A percentile compares a stretch with the other conserved stretches of the same genome.
Conservation (phyloP, 2,329 filamentous ascomycete species). For the Neonectria magnoliae region DNA sequence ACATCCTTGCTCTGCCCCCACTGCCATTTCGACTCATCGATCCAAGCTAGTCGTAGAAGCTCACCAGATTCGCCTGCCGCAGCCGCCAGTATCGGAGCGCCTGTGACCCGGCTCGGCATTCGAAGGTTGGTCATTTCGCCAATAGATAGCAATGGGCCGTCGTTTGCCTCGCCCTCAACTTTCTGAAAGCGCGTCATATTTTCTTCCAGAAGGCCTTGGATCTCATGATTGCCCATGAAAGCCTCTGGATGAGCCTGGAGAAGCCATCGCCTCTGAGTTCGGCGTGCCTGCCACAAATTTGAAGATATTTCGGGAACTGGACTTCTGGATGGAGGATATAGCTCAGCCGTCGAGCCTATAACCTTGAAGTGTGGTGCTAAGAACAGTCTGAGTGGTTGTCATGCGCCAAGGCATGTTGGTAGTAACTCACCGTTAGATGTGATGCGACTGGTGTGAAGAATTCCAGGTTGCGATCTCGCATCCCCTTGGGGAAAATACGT, state of each 20-base stretch:
- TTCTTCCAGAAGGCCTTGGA: slow-evolving; percentile 48
- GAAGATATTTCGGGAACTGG: slow-evolving; percentile 37
- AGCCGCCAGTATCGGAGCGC: slow-evolving; percentile 55
- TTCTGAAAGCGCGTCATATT: slow-evolving; percentile 47
- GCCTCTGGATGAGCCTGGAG: slow-evolving; percentile 62
- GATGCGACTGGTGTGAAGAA: slow-evolving; percentile 45
- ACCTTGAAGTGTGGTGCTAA: slow-evolving; percentile 47
- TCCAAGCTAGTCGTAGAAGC: slow-evolving; percentile 63
- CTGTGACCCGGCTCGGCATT: slow-evolving; percentile 35
- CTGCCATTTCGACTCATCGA: slow-evolving; percentile 62
- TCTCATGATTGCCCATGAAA: slow-evolving; percentile 50
- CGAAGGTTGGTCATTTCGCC: slow-evolving; percentile 62
- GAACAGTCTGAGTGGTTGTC: slow-evolving; percentile 7
- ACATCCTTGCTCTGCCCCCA: slow-evolving; percentile 61
- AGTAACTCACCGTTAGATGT: slow-evolving; percentile 41
- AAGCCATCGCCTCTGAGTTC: slow-evolving; percentile 60
- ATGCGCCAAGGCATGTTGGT: slow-evolving; percentile 10
- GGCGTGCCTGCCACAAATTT: slow-evolving; percentile 44
- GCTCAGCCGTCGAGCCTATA: slow-evolving; percentile 46
- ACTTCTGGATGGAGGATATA: slow-evolving; percentile 48
- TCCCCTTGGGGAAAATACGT: slow-evolving; percentile 44
- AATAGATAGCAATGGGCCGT: slow-evolving; percentile 59
- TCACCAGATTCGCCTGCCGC: slow-evolving; percentile 67
- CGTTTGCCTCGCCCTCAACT: slow-evolving; percentile 37
- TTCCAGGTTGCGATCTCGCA: slow-evolving; percentile 38